These are phyloP conservation scores for Nakazawaea peltata DNA, from an alignment of 805 yeast genomes.

Conservation along the genomic window DNA sequence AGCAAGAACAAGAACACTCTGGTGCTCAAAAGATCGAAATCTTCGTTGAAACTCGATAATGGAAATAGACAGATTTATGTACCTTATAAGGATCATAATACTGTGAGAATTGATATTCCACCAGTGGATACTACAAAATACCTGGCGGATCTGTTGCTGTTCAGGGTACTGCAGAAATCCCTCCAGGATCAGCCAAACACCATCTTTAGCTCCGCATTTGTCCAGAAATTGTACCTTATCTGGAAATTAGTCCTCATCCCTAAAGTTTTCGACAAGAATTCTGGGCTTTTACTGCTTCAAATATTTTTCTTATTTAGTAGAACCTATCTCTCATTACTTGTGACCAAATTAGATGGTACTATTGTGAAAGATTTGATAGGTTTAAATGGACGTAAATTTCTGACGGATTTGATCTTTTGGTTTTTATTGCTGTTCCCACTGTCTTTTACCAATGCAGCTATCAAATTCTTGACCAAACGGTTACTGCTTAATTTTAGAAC, in stretches of 20 bases:
- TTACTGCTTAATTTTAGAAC: slow-evolving; percentile 81
- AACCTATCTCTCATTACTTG: slow-evolving; percentile 80
- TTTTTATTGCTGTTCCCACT: slow-evolving; percentile 88
- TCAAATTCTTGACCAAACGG: slow-evolving; percentile 69
- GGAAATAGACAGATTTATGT: slow-evolving; percentile 40
- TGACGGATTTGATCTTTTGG: slow-evolving; percentile 79
- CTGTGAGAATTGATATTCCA: slow-evolving; percentile 35
- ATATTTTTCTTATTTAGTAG: slow-evolving; percentile 68
- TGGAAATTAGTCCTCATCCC: slow-evolving; percentile 78
- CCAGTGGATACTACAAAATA: slow-evolving; percentile 39
- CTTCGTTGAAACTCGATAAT: slow-evolving; percentile 32
- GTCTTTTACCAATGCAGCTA: slow-evolving; percentile 84
- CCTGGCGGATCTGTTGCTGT: slow-evolving; percentile 47
- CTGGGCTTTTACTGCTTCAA: slow-evolving; percentile 59
- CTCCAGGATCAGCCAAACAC: slow-evolving; percentile 16
- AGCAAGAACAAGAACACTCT: slow-evolving; percentile 7
- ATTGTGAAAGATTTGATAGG: slow-evolving; percentile 84
- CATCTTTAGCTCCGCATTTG: slow-evolving; percentile 45
- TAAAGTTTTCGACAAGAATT: slow-evolving; percentile 54
- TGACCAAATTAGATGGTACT: slow-evolving; percentile 88
- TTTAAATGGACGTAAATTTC: slow-evolving; percentile 66
- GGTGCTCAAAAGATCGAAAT: slow-evolving; percentile 20
- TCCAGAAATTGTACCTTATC: slow-evolving; percentile 65
- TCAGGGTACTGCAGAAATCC: slow-evolving; percentile 33
- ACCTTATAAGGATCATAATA: slow-evolving; percentile 33